Conservation (phyloP, 2,329 filamentous ascomycete species). For the Diaporthe destruens region DNA sequence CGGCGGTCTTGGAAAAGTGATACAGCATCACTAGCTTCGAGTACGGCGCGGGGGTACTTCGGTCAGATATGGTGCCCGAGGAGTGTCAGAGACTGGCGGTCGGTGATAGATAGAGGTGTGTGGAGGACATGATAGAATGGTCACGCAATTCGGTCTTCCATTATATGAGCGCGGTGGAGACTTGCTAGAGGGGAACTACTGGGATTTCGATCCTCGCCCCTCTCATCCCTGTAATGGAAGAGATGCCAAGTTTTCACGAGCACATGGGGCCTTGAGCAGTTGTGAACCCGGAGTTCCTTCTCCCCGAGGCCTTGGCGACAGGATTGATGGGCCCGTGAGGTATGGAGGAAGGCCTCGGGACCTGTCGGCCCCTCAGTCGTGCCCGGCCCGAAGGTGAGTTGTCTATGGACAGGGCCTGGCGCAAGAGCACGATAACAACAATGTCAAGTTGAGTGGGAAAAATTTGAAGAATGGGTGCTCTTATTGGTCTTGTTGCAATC, state of each 20-base stretch:
- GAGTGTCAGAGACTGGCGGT: constrained; percentile 4
- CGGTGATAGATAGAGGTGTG: background rate
- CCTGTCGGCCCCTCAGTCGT: background rate
- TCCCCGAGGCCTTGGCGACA: too few relatives aligned
- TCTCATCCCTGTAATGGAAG: background rate
- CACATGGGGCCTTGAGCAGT: background rate
- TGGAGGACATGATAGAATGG: background rate
- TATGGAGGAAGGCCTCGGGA: background rate
- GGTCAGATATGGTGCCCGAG: constrained; percentile 11
- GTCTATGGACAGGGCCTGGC: background rate
- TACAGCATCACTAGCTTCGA: background rate
- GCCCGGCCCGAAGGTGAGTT: background rate
- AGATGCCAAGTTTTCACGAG: background rate
- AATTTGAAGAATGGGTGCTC: too few relatives aligned
- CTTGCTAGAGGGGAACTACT: background rate
- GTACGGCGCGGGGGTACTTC: constrained; percentile 18
- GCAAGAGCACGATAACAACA: background rate
- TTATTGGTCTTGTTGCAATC: too few relatives aligned
- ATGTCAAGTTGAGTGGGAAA: too few relatives aligned
- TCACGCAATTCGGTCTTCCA: constrained; percentile 11
- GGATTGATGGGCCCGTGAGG: background rate
- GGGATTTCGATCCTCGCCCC: constrained; percentile 4
- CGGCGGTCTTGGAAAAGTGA: constrained; percentile 16
- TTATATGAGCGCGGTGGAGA: background rate
- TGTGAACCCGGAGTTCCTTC: too few relatives aligned